Evolutionary conservation across 2,329 filamentous ascomycete genomes (phyloP), one percentile per base, ranked within the genome.

Genomic region (Botrytis pseudocinerea): DNA sequence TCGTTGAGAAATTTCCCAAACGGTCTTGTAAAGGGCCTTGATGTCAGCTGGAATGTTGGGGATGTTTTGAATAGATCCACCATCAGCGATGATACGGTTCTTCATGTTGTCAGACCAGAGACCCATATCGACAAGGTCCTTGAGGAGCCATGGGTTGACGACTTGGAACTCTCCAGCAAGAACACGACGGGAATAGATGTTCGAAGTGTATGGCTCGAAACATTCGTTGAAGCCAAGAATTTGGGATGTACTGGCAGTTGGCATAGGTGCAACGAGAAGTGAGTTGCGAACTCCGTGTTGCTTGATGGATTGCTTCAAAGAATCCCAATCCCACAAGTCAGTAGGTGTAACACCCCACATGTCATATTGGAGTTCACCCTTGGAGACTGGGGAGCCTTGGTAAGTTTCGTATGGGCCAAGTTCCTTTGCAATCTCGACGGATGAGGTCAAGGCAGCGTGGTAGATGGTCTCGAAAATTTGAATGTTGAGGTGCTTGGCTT

Each of bases 381-480:
- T 91, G 1, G 96, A 98, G 74, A 96, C 92, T 44, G 96, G 96
- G 42, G 94, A 98, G 75, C 96, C 96, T 82, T 95, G 89, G 82
- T 98, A 99, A 5, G 94, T 94, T 78, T 91, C 88, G 84, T 99
- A 99, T 9, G 94, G 83, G 6, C 96, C 96, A 73, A 95, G 84
- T 78, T 92, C 86, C 86, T 94, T 92, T 75, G 96, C 94, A 77
- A 98, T 85, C 73, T 97, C 91, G 81, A 92, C 90, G 0, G 96
- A 99, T 35, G 94, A 92, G 72, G 95, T 97, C 76, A 98, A 86
- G 73, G 94, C 93, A 82, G 92, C 96, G 83, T 99, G 96, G 86
- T 99, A 99, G 83, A 99, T 98, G 76, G 96, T 99, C 88, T 99
- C 96, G 77, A 99, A 99, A 83, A 99, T 98, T 84, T 99, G 94